These are phyloP conservation scores for Solanum chaucha DNA, from an alignment of 257 asterid species.

Conservation along the genomic window DNA sequence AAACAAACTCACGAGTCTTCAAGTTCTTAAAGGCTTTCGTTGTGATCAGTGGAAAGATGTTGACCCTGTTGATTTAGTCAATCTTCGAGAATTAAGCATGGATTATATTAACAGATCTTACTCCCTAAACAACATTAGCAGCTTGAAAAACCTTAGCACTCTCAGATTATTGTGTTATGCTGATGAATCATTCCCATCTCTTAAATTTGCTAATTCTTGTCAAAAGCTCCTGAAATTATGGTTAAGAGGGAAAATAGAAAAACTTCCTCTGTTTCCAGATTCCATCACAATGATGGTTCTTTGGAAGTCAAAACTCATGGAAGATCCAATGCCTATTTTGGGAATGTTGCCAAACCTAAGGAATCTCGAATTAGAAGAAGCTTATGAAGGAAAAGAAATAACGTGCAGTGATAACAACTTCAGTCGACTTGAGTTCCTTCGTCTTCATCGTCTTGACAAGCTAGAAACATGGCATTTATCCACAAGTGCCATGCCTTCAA, in stretches of 20 bases:
- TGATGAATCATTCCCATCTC: not conserved
- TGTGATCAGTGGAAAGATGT: not conserved
- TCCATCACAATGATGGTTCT: not conserved
- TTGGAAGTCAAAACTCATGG: not conserved
- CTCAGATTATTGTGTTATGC: not conserved
- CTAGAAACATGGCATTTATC: not conserved
- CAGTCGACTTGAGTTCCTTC: not conserved
- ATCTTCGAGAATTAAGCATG: not conserved
- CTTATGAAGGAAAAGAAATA: not conserved
- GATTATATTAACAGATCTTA: fast-evolving
- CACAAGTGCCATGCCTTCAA: not conserved
- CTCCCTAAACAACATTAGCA: not conserved
- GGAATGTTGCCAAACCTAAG: not conserved
- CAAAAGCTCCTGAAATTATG: not conserved
- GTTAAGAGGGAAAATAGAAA: not conserved
- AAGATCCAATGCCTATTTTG: not conserved
- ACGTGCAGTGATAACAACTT: not conserved
- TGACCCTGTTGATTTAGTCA: not conserved
- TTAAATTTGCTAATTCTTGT: not conserved
- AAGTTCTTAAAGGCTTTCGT: not conserved
- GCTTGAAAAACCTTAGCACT: not conserved
- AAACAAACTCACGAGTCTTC: not conserved
- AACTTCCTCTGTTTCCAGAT: not conserved
- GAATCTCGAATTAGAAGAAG: not conserved
- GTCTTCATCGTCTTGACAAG: not conserved